Percentiles rank a stretch among this genome's conserved stretches.
Evolutionary conservation across 2,329 filamentous ascomycete genomes (phyloP).

Genomic region (Leptographium galeiforme): DNA sequence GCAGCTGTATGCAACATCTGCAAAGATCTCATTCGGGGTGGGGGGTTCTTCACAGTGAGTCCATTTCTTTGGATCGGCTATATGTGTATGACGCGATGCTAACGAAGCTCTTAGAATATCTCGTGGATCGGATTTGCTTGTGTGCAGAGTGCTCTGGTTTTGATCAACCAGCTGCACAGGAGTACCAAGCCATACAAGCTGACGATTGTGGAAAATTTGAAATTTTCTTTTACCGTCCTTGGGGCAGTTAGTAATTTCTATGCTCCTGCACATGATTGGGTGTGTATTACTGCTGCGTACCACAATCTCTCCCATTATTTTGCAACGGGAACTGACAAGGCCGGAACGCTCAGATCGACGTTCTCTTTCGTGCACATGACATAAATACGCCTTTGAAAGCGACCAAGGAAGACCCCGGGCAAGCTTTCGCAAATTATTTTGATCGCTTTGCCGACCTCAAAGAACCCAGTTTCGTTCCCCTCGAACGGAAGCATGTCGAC

Average conservation of each 20-base stretch:
- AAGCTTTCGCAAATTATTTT: not conserved
- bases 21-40: not conserved
- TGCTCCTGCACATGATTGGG: not conserved
- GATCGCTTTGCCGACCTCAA: not conserved
- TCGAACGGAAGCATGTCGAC: not conserved
- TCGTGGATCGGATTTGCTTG: not conserved
- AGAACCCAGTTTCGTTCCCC: not conserved
- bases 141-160: not conserved
- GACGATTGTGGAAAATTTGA: not conserved
- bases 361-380: not conserved
- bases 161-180: not conserved
- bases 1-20: not conserved
- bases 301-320: no score
- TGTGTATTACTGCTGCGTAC: no score
- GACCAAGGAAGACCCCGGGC: not conserved
- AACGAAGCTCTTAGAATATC: no score
- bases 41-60: not conserved
- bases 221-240: not conserved
- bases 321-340: not conserved
- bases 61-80: not conserved
- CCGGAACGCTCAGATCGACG: not conserved
- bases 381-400: not conserved
- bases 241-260: not conserved
- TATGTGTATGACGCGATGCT: not conserved
- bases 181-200: not conserved